Conservation (phyloP, 495 filamentous ascomycete genomes). For the Cercophora samala region DNA sequence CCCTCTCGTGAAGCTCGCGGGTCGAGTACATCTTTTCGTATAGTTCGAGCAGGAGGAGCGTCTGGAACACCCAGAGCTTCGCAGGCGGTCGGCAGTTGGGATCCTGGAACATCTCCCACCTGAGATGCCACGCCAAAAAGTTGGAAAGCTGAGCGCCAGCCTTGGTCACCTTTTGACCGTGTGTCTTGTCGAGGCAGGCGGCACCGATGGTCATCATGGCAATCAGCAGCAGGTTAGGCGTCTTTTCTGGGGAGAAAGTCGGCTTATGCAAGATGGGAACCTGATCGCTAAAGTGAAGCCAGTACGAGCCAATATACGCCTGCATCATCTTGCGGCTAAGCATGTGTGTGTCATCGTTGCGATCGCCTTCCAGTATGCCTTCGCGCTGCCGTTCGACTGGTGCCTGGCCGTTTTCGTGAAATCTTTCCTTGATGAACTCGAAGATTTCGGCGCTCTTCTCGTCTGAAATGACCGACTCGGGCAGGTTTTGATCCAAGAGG, state of each 20-base stretch:
- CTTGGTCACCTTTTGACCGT: slow-evolving; percentile 68
- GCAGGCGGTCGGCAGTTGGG: slow-evolving; percentile 88
- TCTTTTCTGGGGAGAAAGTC: slow-evolving; percentile 84
- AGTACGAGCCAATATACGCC: slow-evolving; percentile 88
- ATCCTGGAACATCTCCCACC: slow-evolving; percentile 92
- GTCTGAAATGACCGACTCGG: slow-evolving; percentile 78
- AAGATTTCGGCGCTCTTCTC: slow-evolving; percentile 80
- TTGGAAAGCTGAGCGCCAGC: slow-evolving; percentile 74
- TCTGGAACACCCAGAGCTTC: slow-evolving; percentile 97
- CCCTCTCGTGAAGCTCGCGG: slow-evolving; percentile 84
- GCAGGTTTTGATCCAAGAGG: slow-evolving; percentile 76
- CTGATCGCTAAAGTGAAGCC: slow-evolving; percentile 92
- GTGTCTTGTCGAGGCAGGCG: slow-evolving; percentile 76
- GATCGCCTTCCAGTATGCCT: slow-evolving; percentile 72
- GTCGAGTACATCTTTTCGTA: slow-evolving; percentile 98
- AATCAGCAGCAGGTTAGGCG: slow-evolving; percentile 79
- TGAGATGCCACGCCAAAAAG: slow-evolving; percentile 85
- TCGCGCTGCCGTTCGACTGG: slow-evolving; percentile 73
- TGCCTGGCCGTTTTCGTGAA: slow-evolving; percentile 76
- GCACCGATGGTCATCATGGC: slow-evolving; percentile 94
- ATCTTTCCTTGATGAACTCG: slow-evolving; percentile 78
- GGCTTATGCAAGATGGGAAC: slow-evolving; percentile 92
- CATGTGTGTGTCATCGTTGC: slow-evolving; percentile 67
- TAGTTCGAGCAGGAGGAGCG: slow-evolving; percentile 81
- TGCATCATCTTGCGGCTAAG: slow-evolving; percentile 93